A percentile compares a stretch with the other conserved stretches of the same genome.
Evolutionary conservation across 192 early-diverging fungal genomes (phyloP).

Genomic region (Spizellomyces punctatus): DNA sequence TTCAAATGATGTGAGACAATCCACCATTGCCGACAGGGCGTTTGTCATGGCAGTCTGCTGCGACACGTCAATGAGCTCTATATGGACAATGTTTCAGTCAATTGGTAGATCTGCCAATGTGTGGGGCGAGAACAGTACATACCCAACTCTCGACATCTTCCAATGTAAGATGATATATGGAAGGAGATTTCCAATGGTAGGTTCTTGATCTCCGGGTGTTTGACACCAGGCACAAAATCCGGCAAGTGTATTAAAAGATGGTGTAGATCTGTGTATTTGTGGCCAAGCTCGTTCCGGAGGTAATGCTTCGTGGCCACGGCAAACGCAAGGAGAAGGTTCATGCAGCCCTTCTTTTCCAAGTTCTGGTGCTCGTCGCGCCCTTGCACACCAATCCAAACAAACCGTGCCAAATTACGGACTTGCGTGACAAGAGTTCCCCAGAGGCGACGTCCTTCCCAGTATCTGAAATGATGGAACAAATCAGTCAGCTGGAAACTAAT

Average conservation of each 20-base stretch:
- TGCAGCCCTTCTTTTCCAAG: conserved; percentile 66
- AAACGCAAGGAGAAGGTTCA: conserved; percentile 80
- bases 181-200: conserved; percentile 49
- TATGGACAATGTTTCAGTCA: not conserved
- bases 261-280: conserved; percentile 70
- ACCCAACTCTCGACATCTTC: conserved; percentile 23
- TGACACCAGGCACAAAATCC: conserved; percentile 52
- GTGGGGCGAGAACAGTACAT: not conserved
- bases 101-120: not conserved
- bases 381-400: conserved; percentile 68
- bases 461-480: not conserved
- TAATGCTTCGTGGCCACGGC: conserved; percentile 81
- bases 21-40: conserved; percentile 35
- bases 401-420: conserved; percentile 77
- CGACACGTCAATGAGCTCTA: conserved; percentile 37
- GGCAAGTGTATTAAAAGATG: conserved; percentile 65
- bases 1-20: conserved; percentile 64
- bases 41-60: conserved; percentile 32
- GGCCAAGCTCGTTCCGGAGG: conserved; percentile 73
- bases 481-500: not conserved
- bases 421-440: conserved; percentile 74
- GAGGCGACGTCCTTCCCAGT: conserved; percentile 84
- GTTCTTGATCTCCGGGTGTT: conserved; percentile 23
- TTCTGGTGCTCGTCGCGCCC: conserved; percentile 16
- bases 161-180: conserved; percentile 37